Percentiles rank a stretch among this genome's conserved stretches.
These are phyloP conservation scores for Helichrysum umbraculigerum DNA, from an alignment of 129 eudicot species.

Conservation along the genomic window DNA sequence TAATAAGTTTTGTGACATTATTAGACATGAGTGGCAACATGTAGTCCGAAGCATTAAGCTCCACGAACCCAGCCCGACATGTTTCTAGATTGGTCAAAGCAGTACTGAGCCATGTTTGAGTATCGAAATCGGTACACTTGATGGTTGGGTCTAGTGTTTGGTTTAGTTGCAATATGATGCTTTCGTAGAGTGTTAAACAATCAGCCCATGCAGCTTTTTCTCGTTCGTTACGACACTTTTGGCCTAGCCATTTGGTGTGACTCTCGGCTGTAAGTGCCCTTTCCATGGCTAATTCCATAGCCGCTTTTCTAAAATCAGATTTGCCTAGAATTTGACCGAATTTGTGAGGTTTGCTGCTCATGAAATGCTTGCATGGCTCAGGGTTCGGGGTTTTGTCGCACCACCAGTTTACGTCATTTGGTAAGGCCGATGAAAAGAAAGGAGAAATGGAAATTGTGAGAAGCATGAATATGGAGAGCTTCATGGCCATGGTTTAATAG, in stretches of 20 bases:
- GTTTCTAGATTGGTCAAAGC: slow-evolving; percentile 78
- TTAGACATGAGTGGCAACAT: slow-evolving; percentile 53
- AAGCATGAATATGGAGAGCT: slow-evolving; percentile 13
- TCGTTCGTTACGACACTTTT: slow-evolving; percentile 49
- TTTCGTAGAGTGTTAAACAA: slow-evolving; percentile 51
- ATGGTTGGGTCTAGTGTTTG: slow-evolving; percentile 44
- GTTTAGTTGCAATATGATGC: slow-evolving; percentile 59
- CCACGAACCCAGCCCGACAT: slow-evolving; percentile 67
- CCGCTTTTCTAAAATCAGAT: slow-evolving; percentile 49
- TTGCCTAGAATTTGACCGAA: slow-evolving; percentile 28
- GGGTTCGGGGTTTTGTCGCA: slow-evolving; percentile 73
- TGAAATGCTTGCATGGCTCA: slow-evolving; percentile 64
- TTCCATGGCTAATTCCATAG: slow-evolving; percentile 60
- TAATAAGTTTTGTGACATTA: slow-evolving; percentile 49
- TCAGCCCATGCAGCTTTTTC: slow-evolving; percentile 72
- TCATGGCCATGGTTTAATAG: slow-evolving; percentile 9
- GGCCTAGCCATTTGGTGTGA: slow-evolving; percentile 47
- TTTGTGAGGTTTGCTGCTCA: slow-evolving; percentile 35
- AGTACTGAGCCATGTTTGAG: slow-evolving; percentile 78
- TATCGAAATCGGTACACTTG: slow-evolving; percentile 53
- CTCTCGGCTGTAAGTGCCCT: slow-evolving; percentile 44
- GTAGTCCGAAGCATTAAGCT: slow-evolving; percentile 51
- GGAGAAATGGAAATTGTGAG: slow-evolving; percentile 23
- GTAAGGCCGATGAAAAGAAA: slow-evolving; percentile 29
- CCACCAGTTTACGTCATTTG: slow-evolving; percentile 59